phyloP scores from a whole-genome alignment of 2,329 filamentous ascomycete species.

The Penicillium sclerotiorum region DNA sequence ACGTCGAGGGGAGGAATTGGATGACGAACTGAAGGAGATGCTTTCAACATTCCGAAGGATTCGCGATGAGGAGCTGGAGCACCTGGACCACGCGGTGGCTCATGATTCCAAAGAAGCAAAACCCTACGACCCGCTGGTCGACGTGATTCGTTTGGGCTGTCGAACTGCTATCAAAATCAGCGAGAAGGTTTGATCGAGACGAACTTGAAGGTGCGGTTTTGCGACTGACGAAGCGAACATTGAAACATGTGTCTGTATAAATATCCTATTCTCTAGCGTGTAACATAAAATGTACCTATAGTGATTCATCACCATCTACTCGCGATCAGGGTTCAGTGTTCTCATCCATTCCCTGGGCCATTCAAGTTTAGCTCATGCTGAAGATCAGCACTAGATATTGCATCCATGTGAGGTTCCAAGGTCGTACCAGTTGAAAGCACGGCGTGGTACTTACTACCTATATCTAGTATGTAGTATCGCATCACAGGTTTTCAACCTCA shows the following conservation, averaged over 20 bases:
- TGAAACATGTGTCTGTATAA: background rate
- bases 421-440: no score
- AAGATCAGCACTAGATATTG: no score
- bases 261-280: background rate
- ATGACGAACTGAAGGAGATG: constrained; percentile 74
- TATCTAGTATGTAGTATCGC: no score
- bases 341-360: no score
- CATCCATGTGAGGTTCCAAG: no score
- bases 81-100: constrained; percentile 91
- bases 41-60: constrained; percentile 77
- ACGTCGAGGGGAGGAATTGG: constrained; percentile 74
- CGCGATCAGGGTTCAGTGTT: no score
- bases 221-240: background rate
- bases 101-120: constrained; percentile 88
- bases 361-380: no score
- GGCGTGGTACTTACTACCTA: no score
- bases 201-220: no score
- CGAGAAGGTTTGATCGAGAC: constrained; percentile 47
- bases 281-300: background rate
- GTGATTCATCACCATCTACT: background rate
- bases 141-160: constrained; percentile 86
- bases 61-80: constrained; percentile 93
- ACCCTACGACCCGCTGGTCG: constrained; percentile 86
- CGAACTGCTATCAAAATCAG: constrained; percentile 89
- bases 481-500: no score